Evolutionary conservation across 208 protist genomes (phyloP), one percentile per base, ranked within the genome.

Genomic region (Leishmania gerbilli): DNA sequence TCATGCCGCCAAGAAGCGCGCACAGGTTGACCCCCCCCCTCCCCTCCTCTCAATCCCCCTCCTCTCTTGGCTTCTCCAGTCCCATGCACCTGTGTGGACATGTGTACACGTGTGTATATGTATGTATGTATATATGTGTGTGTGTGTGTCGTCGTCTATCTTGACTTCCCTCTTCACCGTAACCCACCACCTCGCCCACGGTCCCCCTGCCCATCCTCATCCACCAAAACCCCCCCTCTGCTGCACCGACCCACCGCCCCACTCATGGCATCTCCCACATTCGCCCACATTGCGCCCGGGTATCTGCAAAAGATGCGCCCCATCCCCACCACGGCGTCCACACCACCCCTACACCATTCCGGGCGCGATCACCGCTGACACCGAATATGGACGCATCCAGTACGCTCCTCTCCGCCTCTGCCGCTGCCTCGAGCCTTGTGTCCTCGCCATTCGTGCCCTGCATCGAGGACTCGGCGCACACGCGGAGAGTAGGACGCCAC

Each of bases 401-500:
- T 17, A 17, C 72, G 19, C 51, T 13, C 51, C 49, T 47, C 72
- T 62, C 72, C 49, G n/a, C 72, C 51, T 40, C 53, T 45, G 24
- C 13, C 9, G 34, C 37, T 47, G 74, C 53, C 24, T 51, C 56
- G 40, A 34, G 37, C 7, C 19, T 31, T 42, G 56, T 68, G 56
- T 19, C 45, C 19, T 68, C 85, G 68, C 77, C 89, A 31, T 95
- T 93, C 72, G 79, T 91, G 3, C 87, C 90, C 0, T 90, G 88
- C 68, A 84, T 90, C 13, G 92, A 95, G 74, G 92, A 93, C 79
- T 83, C 90, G 15, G 64, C 77, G 34, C 79, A 76, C 77, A 85
- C 82, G 24, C 79, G 77, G 62, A 60, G 64, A 27, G 13, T 77
- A 1, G 79, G 82, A 24, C 82, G 88, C 19, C 84, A 92, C 62